These are phyloP conservation scores for Penicillium mononematosum DNA, from an alignment of 495 filamentous ascomycete species.

Conservation along the genomic window DNA sequence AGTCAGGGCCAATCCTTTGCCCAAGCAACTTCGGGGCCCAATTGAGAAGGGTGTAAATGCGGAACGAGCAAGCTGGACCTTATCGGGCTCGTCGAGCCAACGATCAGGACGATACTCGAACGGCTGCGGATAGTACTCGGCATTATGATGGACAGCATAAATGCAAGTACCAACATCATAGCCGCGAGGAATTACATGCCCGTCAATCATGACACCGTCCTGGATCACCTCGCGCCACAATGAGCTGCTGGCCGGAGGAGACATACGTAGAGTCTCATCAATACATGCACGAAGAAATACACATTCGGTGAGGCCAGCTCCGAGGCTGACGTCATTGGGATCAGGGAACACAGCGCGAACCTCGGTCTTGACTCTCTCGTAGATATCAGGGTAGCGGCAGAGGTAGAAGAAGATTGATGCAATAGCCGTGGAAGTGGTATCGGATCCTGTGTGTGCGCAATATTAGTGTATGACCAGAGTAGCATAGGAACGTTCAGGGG, in stretches of 20 bases:
- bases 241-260: constrained; percentile 47
- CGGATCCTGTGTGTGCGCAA: constrained; percentile 8
- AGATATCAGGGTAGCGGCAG: constrained; percentile 33
- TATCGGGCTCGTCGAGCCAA: constrained; percentile 9
- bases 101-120: constrained; percentile 38
- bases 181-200: constrained; percentile 37
- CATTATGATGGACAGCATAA: constrained; percentile 49
- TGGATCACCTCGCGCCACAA: constrained; percentile 46
- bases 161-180: constrained; percentile 40
- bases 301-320: constrained; percentile 40
- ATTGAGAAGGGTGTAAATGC: constrained; percentile 44
- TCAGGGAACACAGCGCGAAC: constrained; percentile 38
- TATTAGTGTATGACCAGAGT: too few relatives aligned
- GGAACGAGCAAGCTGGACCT: constrained; percentile 6
- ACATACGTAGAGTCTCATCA: constrained; percentile 56
- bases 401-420: constrained; percentile 54
- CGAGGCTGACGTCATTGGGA: constrained; percentile 42
- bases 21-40: constrained; percentile 43
- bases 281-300: constrained; percentile 53
- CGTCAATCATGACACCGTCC: constrained; percentile 45
- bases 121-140: constrained; percentile 39
- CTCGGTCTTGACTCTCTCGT: constrained; percentile 37
- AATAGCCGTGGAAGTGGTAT: constrained; percentile 24
- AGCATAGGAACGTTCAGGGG: too few relatives aligned
- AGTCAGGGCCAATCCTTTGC: constrained; percentile 36